A percentile compares a stretch with the other conserved stretches of the same genome.
Evolutionary conservation across 2,329 filamentous ascomycete species (phyloP).

Genomic region (Colletotrichum limetticola): DNA sequence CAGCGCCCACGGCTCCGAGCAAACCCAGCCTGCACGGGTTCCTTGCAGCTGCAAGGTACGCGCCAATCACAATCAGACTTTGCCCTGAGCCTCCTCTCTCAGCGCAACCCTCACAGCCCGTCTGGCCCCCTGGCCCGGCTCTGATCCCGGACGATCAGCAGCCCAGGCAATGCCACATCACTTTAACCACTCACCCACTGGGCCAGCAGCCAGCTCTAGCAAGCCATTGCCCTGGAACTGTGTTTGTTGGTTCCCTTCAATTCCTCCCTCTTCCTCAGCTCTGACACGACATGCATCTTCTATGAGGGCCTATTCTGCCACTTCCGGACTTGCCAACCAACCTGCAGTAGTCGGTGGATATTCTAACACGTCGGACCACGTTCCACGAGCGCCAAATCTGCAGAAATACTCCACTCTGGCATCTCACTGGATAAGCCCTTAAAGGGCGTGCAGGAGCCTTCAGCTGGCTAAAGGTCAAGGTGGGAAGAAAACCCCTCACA

Average conservation of each 20-base stretch:
- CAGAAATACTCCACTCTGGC: conserved; percentile 17
- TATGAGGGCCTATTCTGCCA: neutral
- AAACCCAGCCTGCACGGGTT: conserved; percentile 18
- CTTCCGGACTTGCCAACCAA: conserved; percentile 15
- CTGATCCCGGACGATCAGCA: conserved; percentile 36
- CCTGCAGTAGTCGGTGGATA: conserved; percentile 31
- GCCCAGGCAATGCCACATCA: conserved; percentile 32
- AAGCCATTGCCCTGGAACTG: neutral
- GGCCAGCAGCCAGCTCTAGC: neutral
- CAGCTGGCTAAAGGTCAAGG: neutral
- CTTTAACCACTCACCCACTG: neutral
- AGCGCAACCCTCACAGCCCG: conserved; percentile 27
- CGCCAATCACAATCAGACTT: conserved; percentile 27
- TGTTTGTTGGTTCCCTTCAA: neutral
- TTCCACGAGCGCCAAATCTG: neutral
- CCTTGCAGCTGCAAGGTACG: conserved; percentile 34
- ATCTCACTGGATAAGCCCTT: neutral
- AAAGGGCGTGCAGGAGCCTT: conserved; percentile 11
- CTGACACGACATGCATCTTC: neutral
- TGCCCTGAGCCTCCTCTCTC: conserved; percentile 1
- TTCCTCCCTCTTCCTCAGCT: neutral
- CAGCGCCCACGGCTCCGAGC: neutral
- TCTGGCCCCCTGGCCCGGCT: conserved; percentile 27
- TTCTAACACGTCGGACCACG: conserved; percentile 7
- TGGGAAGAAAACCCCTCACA: conserved; percentile 10